phyloP scores from a whole-genome alignment of 345 rosid species.

The Ceriops tagal region DNA sequence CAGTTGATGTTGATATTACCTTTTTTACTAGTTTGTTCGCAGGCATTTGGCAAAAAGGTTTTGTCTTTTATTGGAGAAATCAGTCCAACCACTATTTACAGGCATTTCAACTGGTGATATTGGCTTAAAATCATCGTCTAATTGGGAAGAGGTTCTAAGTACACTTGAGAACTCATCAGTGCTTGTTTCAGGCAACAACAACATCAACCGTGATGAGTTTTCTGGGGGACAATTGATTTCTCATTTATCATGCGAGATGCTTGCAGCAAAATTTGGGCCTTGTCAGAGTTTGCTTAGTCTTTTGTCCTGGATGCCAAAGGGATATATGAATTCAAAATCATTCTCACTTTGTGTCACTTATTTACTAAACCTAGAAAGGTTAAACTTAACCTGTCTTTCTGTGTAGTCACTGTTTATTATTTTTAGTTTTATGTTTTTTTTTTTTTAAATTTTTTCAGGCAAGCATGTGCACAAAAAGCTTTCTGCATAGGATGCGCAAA shows the following conservation, averaged over 20 bases:
- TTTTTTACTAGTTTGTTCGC: slow-evolving; percentile 70
- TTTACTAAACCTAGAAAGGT: slow-evolving; percentile 79
- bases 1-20: slow-evolving; percentile 16
- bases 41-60: slow-evolving; percentile 70
- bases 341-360: slow-evolving; percentile 44
- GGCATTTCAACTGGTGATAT: slow-evolving; percentile 30
- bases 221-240: slow-evolving; percentile 19
- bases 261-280: slow-evolving; percentile 34
- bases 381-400: slow-evolving; percentile 16
- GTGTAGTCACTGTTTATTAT: not conserved
- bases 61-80: slow-evolving; percentile 50
- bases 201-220: slow-evolving; percentile 2
- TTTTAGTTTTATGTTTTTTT: not conserved
- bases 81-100: slow-evolving; percentile 31
- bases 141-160: slow-evolving; percentile 58
- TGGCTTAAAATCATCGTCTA: slow-evolving; percentile 41
- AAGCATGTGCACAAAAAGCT: not conserved
- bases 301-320: slow-evolving; percentile 77
- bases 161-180: slow-evolving; percentile 41
- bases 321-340: slow-evolving; percentile 52
- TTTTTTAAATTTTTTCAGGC: not conserved
- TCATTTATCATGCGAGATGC: slow-evolving; percentile 14
- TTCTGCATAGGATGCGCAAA: not conserved
- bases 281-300: slow-evolving; percentile 62
- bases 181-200: slow-evolving; percentile 23